Evolutionary conservation across 768 basidiomycete species (phyloP).

Genomic region (Austroboletus festivus): DNA sequence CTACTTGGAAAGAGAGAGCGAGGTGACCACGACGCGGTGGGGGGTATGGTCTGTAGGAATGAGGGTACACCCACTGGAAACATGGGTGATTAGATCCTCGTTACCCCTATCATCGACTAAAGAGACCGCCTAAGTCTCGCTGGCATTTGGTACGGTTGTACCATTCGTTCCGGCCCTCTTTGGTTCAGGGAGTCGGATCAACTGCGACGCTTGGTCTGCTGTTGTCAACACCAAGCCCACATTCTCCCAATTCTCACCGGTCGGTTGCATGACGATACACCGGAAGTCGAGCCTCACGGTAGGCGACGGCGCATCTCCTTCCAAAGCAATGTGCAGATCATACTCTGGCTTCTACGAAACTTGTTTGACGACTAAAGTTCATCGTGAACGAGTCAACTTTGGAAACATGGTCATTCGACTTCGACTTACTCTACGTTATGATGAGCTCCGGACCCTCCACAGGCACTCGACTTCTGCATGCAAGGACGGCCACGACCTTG

Average conservation of each 20-base stretch:
- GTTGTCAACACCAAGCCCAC: constrained; percentile 26
- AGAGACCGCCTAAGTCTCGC: no score
- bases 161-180: constrained; percentile 5
- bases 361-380: constrained; percentile 8
- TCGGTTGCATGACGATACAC: constrained; percentile 27
- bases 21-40: constrained; percentile 22
- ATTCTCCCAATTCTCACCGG: constrained; percentile 32
- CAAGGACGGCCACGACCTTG: constrained; percentile 10
- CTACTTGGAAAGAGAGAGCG: constrained; percentile 18
- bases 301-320: constrained; percentile 10
- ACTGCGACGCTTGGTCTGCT: constrained; percentile 14
- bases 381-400: background rate
- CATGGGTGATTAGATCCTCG: constrained; percentile 21
- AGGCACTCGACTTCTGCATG: background rate
- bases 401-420: no score
- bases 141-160: background rate
- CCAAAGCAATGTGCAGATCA: constrained; percentile 14
- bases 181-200: constrained; percentile 22
- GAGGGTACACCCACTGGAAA: constrained; percentile 8
- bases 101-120: no score
- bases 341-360: constrained; percentile 22
- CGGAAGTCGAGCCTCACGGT: constrained; percentile 25
- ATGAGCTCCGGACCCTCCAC: constrained; percentile 14
- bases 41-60: constrained; percentile 12
- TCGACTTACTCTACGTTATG: constrained; percentile 17